Base-by-base conservation (phyloP, 73 alveolate species). In the Blepharisma japonicum region DNA sequence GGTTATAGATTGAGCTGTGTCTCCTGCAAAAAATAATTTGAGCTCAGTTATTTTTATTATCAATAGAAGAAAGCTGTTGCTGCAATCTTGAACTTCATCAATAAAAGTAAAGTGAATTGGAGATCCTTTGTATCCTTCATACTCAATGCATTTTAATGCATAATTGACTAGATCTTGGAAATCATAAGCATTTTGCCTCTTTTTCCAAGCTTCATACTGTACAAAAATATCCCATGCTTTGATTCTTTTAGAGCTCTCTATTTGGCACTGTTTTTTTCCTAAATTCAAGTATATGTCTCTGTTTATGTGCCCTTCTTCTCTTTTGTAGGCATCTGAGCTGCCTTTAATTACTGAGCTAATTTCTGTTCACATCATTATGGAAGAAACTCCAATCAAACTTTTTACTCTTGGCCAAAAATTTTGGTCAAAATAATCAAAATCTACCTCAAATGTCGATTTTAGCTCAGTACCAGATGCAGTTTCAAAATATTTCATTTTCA, bases 1-100 rank as follows among this genome's bases (percentile, higher is more conserved):
- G 21, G 98, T 97, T 7, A 93, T 90, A 25, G 94, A 90, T 48
- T 93, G 83, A 27, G 98, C 97, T 39, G 98, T 90, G 70, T 93
- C 98, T 54, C 98, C 98, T 20, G 92, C 76, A 68, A 93, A 90
- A 84, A 93, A 87, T 9, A 93, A 83, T 14, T 88, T 92, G 53
- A 71, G 76, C 51, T 89, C 83, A 6, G 94, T 87, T 5, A 90
- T 72, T 46, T 71, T 55, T 23, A 91, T 72, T 9, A 93, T 68
- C 18, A 90, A 71, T 6, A 55, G 66, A 38, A 93, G 71, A n/a
- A 92, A 74, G 32, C 87, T 84, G 23, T 83, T 87, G 7, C 97
- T 83, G 18, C 90, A 68, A 56, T 93, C 98, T 79, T 93, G 77
- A 53, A 91, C 96, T 76, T 93, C 98, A 77, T 93, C 98, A 18